Base-by-base conservation (phyloP, 257 asterid species). In the Fraxinus quadrangulata region DNA sequence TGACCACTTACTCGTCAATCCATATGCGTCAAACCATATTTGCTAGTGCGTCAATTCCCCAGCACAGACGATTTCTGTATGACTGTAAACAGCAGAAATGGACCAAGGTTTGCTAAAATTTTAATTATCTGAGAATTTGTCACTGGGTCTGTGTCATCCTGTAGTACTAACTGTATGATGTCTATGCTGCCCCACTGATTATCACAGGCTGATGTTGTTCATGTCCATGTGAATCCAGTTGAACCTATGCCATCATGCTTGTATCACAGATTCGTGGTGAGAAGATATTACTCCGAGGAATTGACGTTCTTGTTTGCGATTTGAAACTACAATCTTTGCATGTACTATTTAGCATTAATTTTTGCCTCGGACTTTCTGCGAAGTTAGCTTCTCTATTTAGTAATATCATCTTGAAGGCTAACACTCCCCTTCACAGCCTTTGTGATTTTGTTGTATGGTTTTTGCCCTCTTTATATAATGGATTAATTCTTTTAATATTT, bases 41-140 rank as follows among this genome's bases (percentile, higher is more conserved):
- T 82, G 94, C 99, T 47, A 92, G 99, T 86, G 99, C 99, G 61
- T 91, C 99, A 39, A 82, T 94, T 80, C 99, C 97, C 61, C 99
- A 92, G 85, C 99, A 88, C 74, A 91, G 84, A 74, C 91, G 98
- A 76, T 94, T 94, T 78, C 75, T 92, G 68, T 83, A 91, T 36
- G 98, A 92, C 85, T 90, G 96, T 65, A 86, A 90, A 75, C 99
- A 92, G 82, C 96, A 92, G 78, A 94, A 94, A 85, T 94, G 98
- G 99, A 94, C 98, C 82, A 91, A 92, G 96, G 99, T 94, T 76
- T 28, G 79, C 74, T 76, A 66, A 77, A 33, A 71, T 33, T 28
- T 76, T 42, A 49, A 37, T 66, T 24, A 68, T 71, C 69, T 74
- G 30, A 33, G 36, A 30, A 72, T 67, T 70, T 77, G 51, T 47